phyloP scores from a whole-genome alignment of 495 filamentous ascomycete species.

The Hypoxylon fragiforme region DNA sequence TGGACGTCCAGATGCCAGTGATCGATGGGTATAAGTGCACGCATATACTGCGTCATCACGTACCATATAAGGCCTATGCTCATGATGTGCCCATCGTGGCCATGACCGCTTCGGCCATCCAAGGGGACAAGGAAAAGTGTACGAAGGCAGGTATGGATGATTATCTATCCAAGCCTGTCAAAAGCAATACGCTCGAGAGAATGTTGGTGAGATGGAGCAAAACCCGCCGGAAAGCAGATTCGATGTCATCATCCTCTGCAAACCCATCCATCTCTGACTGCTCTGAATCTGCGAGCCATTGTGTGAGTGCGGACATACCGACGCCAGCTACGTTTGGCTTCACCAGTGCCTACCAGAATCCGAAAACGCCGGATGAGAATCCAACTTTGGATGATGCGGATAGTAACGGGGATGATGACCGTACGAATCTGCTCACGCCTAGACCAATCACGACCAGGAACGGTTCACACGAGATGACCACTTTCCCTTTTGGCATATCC shows the following conservation, averaged over 20 bases:
- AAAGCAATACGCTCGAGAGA: constrained; percentile 66
- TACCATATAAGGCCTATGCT: constrained; percentile 57
- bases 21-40: constrained; percentile 80
- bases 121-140: constrained; percentile 81
- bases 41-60: constrained; percentile 65
- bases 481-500: constrained; percentile 23
- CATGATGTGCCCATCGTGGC: constrained; percentile 72
- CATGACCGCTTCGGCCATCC: constrained; percentile 80
- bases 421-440: constrained; percentile 33
- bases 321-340: constrained; percentile 16
- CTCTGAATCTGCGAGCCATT: constrained; percentile 38
- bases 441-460: constrained; percentile 21
- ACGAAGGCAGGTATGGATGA: constrained; percentile 80
- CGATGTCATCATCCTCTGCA: constrained; percentile 17
- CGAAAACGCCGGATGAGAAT: constrained; percentile 11
- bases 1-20: constrained; percentile 87
- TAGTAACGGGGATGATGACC: constrained; percentile 15
- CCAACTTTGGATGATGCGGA: constrained; percentile 9
- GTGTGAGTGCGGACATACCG: constrained; percentile 38
- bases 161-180: constrained; percentile 79
- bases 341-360: constrained; percentile 1
- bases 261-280: constrained; percentile 32
- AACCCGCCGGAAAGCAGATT: constrained; percentile 20
- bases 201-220: constrained; percentile 57
- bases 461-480: constrained; percentile 26